A percentile compares a stretch with the other conserved stretches of the same genome.
These are phyloP conservation scores for Parsonsia alboflavescens DNA, from an alignment of 257 asterid species.

Conservation along the genomic window DNA sequence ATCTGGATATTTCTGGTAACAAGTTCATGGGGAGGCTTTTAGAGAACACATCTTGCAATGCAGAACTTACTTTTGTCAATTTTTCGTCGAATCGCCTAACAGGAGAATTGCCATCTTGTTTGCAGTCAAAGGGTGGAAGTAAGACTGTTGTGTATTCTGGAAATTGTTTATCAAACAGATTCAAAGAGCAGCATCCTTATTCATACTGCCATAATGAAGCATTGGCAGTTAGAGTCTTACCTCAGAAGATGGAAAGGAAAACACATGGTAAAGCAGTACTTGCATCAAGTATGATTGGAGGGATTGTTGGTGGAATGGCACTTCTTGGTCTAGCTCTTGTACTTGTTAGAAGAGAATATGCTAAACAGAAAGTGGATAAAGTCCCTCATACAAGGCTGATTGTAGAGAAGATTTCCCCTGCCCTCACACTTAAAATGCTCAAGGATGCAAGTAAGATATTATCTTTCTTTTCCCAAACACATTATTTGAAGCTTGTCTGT, in stretches of 20 bases:
- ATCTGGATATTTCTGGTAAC: constrained; percentile 62
- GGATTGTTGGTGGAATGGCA: constrained; percentile 44
- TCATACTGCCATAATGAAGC: constrained; percentile 70
- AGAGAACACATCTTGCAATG: constrained; percentile 53
- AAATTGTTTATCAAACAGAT: constrained; percentile 49
- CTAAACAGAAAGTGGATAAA: constrained; percentile 30
- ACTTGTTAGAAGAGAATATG: constrained; percentile 35
- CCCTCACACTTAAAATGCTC: constrained; percentile 66
- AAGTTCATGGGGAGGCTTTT: constrained; percentile 61
- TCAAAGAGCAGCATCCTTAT: constrained; percentile 43
- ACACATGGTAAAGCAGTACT: constrained; percentile 36
- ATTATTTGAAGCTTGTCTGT: background rate
- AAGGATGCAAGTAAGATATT: constrained; percentile 69
- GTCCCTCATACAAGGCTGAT: constrained; percentile 38
- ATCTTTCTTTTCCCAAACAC: background rate
- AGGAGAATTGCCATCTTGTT: constrained; percentile 74
- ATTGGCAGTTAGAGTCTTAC: constrained; percentile 68
- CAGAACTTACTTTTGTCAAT: constrained; percentile 41
- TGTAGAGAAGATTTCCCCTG: constrained; percentile 60
- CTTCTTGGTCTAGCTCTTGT: constrained; percentile 48
- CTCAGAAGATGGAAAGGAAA: constrained; percentile 27
- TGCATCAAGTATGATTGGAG: constrained; percentile 66
- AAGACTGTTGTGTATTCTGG: constrained; percentile 42
- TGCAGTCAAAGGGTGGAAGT: constrained; percentile 14
- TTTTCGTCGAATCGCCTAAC: constrained; percentile 58